A percentile compares a stretch with the other conserved stretches of the same genome.
phyloP scores from a whole-genome alignment of 345 rosid genomes.

The Acer negundo region DNA sequence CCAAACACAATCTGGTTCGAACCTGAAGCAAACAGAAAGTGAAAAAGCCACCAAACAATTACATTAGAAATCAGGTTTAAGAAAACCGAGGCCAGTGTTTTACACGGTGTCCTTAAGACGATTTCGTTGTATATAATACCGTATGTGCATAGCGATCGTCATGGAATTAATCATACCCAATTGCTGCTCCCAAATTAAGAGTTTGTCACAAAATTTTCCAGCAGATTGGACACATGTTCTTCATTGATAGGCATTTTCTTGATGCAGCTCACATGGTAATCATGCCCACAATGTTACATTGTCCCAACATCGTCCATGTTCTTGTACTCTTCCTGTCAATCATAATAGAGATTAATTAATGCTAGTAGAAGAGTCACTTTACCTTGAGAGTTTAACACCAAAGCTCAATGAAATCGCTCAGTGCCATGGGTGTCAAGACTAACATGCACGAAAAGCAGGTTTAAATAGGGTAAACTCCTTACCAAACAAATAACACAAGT shows the following conservation, averaged over 20 bases:
- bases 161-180: too few relatives aligned
- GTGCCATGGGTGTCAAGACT: not conserved
- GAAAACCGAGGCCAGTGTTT: too few relatives aligned
- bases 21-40: too few relatives aligned
- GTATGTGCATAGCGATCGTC: too few relatives aligned
- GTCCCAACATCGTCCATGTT: constrained; percentile 58
- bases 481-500: constrained; percentile 88
- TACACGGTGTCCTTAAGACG: too few relatives aligned
- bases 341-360: not conserved
- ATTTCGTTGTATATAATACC: too few relatives aligned
- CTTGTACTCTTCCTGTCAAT: constrained; percentile 72
- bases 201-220: too few relatives aligned
- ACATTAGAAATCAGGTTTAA: too few relatives aligned
- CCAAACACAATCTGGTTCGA: too few relatives aligned
- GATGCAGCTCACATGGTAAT: constrained; percentile 74
- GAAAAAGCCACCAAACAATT: too few relatives aligned
- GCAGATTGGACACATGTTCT: constrained; percentile 88
- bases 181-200: too few relatives aligned
- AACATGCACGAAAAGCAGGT: not conserved
- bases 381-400: too few relatives aligned
- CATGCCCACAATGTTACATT: constrained; percentile 65
- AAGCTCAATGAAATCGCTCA: not conserved
- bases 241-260: constrained; percentile 85
- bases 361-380: constrained; percentile 5
- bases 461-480: constrained; percentile 26